A percentile compares a stretch with the other conserved stretches of the same genome.
These are phyloP conservation scores for Acacia crassicarpa DNA, from an alignment of 306 rosid genomes.

Conservation along the genomic window DNA sequence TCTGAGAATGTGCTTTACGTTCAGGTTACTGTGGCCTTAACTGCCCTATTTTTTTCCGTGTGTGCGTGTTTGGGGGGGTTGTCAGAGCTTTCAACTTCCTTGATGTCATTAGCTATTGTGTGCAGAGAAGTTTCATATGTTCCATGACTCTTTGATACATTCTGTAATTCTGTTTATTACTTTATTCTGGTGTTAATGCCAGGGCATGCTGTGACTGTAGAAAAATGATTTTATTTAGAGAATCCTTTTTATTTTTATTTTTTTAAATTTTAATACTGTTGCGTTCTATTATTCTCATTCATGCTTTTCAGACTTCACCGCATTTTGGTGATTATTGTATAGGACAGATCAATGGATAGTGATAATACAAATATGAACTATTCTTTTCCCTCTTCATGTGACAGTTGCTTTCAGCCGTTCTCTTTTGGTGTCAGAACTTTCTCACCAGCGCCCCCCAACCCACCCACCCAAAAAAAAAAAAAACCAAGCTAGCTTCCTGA, in stretches of 20 bases:
- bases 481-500: background rate
- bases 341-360: background rate
- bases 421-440: conserved; percentile 1
- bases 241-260: background rate
- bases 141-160: conserved; percentile 14
- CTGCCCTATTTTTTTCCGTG: background rate
- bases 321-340: conserved; percentile 2
- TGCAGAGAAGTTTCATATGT: conserved; percentile 21
- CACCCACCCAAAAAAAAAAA: too few relatives aligned
- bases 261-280: background rate
- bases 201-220: conserved; percentile 3
- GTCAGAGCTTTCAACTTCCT: background rate
- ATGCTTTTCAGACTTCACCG: conserved; percentile 1
- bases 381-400: background rate
- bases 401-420: background rate
- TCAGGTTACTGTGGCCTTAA: conserved; percentile 58
- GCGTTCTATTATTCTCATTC: background rate
- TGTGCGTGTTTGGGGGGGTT: background rate
- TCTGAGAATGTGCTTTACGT: conserved; percentile 78
- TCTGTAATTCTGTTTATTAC: conserved; percentile 5
- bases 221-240: conserved; percentile 21
- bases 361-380: conserved; percentile 7
- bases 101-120: conserved; percentile 1
- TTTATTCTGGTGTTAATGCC: conserved; percentile 9
- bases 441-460: background rate